Conservation (phyloP, 2,329 filamentous ascomycete genomes). For the Fusarium sublunatum region DNA sequence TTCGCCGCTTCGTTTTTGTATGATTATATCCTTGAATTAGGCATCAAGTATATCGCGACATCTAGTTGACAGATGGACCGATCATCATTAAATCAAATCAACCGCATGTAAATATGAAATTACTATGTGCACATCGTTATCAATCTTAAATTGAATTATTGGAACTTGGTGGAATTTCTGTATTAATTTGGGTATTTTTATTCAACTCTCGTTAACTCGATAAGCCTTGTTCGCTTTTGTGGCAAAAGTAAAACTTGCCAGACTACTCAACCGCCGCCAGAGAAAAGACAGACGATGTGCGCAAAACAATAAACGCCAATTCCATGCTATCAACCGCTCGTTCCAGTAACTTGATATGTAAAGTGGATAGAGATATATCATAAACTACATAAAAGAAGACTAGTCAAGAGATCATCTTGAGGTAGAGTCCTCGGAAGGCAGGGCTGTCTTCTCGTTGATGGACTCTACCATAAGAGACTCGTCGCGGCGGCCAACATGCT, state of each 20-base stretch:
- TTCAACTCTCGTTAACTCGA: not conserved
- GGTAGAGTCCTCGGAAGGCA: conserved; percentile 33
- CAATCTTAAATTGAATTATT: not conserved
- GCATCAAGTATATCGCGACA: conserved; percentile 12
- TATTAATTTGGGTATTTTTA: conserved; percentile 2
- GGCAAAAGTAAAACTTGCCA: conserved; percentile 6
- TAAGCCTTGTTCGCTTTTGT: not conserved
- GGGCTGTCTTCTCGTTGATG: conserved; percentile 47
- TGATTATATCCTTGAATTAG: conserved; percentile 17
- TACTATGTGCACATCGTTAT: not conserved
- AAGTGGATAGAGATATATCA: not conserved
- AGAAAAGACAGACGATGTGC: conserved; percentile 9
- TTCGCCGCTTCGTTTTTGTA: conserved; percentile 24
- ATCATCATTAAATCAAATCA: not conserved
- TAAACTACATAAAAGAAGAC: not conserved
- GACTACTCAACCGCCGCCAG: conserved; percentile 4
- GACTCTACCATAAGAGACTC: conserved; percentile 40
- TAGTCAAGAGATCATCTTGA: conserved; percentile 23
- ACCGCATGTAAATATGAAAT: not conserved
- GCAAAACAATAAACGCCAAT: conserved; percentile 38
- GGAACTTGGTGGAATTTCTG: conserved; percentile 1
- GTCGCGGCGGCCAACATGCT: conserved; percentile 35
- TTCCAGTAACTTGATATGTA: conserved; percentile 9
- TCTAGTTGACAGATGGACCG: not conserved
- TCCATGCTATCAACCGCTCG: conserved; percentile 37